phyloP scores from a whole-genome alignment of 164 flowering plant species.

The Brasenia schreberi region DNA sequence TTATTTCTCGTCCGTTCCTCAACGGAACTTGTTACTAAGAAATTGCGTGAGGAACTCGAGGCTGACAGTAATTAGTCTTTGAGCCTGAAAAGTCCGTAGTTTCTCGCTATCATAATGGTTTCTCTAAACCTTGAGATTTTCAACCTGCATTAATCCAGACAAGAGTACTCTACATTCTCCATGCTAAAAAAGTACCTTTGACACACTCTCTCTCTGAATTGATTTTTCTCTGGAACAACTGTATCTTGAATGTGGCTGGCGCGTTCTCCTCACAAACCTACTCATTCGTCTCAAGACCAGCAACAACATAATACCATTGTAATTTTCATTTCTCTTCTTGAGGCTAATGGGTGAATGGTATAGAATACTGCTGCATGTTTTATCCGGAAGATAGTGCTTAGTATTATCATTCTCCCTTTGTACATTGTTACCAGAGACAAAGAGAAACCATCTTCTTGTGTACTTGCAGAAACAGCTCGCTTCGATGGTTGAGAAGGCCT shows the following conservation, averaged over 20 bases:
- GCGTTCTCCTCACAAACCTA: too few species aligned
- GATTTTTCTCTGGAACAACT: background rate
- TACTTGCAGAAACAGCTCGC: constrained; percentile 51
- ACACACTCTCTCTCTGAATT: background rate
- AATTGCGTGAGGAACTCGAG: background rate
- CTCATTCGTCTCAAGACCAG: too few species aligned
- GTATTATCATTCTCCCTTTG: background rate
- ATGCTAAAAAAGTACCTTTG: background rate
- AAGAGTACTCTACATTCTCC: background rate
- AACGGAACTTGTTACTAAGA: background rate
- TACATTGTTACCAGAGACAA: background rate
- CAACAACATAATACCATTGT: too few species aligned
- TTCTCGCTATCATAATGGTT: background rate
- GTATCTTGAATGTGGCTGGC: too few species aligned
- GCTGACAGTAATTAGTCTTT: background rate
- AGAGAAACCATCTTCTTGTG: background rate
- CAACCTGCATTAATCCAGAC: background rate
- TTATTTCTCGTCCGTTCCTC: background rate
- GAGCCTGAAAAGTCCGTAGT: background rate
- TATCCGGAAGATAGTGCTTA: background rate
- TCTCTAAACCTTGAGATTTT: background rate
- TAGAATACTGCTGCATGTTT: background rate
- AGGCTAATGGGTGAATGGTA: too few species aligned
- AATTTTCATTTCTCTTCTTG: too few species aligned
- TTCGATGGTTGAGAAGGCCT: constrained; percentile 96